phyloP scores from a whole-genome alignment of 495 filamentous ascomycete genomes.

The Baudoinia panamericana region DNA sequence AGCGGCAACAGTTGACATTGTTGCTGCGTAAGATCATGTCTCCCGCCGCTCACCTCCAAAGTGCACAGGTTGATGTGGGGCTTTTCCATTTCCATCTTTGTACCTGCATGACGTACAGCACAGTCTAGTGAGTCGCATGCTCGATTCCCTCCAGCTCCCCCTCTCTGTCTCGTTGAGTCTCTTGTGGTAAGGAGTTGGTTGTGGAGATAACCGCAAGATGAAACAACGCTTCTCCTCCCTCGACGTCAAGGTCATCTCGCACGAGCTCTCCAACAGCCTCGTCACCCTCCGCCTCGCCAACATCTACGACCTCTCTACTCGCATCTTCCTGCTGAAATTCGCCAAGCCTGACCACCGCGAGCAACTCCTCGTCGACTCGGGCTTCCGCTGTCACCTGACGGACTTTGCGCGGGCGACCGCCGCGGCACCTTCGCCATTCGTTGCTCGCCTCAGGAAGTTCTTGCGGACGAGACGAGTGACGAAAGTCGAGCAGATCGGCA shows the following conservation, averaged over 20 bases:
- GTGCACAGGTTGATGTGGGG: too few relatives aligned
- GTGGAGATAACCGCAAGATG: constrained; percentile 39
- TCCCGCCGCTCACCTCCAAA: too few relatives aligned
- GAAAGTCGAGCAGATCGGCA: constrained; percentile 69
- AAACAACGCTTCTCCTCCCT: constrained; percentile 95
- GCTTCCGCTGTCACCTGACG: constrained; percentile 91
- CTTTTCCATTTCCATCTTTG: too few relatives aligned
- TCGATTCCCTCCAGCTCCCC: too few relatives aligned
- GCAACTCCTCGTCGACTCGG: constrained; percentile 83
- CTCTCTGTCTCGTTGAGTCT: too few relatives aligned
- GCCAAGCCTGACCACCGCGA: constrained; percentile 75
- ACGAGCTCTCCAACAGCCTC: constrained; percentile 69
- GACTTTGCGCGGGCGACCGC: constrained; percentile 76
- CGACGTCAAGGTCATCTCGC: constrained; percentile 83
- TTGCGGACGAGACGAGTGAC: constrained; percentile 80
- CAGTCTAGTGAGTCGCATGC: constrained; percentile 2
- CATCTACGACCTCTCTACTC: constrained; percentile 77
- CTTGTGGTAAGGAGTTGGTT: neutral
- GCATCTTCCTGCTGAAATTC: constrained; percentile 88
- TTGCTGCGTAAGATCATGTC: too few relatives aligned
- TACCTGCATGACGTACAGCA: too few relatives aligned
- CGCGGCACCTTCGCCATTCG: constrained; percentile 68
- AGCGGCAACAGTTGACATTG: too few relatives aligned
- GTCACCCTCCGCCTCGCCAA: constrained; percentile 73
- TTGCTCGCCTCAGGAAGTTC: constrained; percentile 68